These are phyloP conservation scores for Malus hybrid DNA, from an alignment of 331 rosid species.

Conservation along the genomic window DNA sequence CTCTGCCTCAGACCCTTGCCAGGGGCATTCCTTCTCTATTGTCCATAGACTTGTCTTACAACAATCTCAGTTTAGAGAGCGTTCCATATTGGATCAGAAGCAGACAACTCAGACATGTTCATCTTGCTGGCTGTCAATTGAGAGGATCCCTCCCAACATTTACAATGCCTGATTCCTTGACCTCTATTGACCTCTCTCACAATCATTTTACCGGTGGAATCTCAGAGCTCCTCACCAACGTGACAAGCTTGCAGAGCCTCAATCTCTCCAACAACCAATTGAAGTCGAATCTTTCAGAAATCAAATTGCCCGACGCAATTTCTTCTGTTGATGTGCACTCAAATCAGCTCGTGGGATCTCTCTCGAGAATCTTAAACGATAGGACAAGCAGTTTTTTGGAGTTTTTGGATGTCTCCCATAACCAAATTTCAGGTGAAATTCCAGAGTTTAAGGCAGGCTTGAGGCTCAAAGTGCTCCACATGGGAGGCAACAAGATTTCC, in stretches of 20 bases:
- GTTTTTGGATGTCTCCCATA: constrained; percentile 65
- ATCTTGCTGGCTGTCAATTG: constrained; percentile 76
- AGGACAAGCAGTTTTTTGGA: constrained; percentile 57
- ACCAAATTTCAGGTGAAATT: constrained; percentile 61
- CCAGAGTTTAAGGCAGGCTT: constrained; percentile 56
- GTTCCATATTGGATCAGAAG: constrained; percentile 81
- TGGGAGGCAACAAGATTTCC: constrained; percentile 61
- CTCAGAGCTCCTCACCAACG: constrained; percentile 50
- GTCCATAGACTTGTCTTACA: constrained; percentile 83
- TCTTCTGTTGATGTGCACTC: constrained; percentile 58
- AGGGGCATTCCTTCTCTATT: constrained; percentile 68
- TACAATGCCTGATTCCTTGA: constrained; percentile 47
- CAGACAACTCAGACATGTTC: constrained; percentile 60
- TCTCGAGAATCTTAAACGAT: constrained; percentile 50
- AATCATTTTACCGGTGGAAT: constrained; percentile 52
- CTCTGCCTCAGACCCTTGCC: constrained; percentile 51
- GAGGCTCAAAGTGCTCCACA: constrained; percentile 51
- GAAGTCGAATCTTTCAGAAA: constrained; percentile 49
- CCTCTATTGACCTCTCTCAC: constrained; percentile 76
- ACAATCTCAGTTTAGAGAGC: constrained; percentile 61
- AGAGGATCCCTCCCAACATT: constrained; percentile 70
- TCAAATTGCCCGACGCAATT: constrained; percentile 42
- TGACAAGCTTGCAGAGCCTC: constrained; percentile 64
- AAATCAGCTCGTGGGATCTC: constrained; percentile 61
- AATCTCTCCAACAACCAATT: constrained; percentile 79